Conservation (phyloP, 208 protist species). For the Crithidia sp. region DNA sequence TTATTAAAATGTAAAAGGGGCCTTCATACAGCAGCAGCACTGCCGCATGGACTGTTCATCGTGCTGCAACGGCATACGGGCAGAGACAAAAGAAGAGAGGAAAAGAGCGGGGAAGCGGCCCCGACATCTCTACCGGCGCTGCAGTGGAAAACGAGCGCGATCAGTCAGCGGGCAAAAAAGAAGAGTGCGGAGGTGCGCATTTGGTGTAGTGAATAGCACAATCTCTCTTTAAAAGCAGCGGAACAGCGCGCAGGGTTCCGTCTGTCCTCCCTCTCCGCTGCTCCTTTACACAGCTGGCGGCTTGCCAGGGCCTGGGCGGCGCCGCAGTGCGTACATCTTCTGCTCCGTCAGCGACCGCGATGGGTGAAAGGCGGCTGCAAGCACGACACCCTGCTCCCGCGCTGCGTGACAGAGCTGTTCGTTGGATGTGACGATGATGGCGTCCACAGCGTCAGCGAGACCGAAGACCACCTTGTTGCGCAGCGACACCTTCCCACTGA, state of each 20-base stretch:
- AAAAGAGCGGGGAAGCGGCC: too few species aligned
- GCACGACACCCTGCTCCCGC: conserved; percentile 44
- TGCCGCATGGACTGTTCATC: too few species aligned
- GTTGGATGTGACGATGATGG: conserved; percentile 63
- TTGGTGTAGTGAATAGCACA: neutral
- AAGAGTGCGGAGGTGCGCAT: too few species aligned
- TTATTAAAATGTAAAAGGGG: too few species aligned
- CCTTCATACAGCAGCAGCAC: too few species aligned
- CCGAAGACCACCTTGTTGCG: conserved; percentile 76
- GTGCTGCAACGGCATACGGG: too few species aligned
- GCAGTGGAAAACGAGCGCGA: too few species aligned
- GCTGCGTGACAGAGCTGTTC: conserved; percentile 53
- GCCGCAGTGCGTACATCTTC: conserved; percentile 45
- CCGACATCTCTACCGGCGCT: too few species aligned
- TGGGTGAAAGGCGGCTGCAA: conserved; percentile 55
- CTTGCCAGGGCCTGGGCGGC: conserved; percentile 46
- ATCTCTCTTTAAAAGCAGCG: neutral
- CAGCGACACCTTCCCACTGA: conserved; percentile 40
- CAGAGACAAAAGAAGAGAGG: too few species aligned
- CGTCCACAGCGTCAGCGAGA: conserved; percentile 52
- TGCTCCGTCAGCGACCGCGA: conserved; percentile 74
- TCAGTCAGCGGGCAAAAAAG: too few species aligned
- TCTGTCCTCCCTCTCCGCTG: neutral
- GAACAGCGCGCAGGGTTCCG: neutral
- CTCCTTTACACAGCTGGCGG: conserved; percentile 36